Evolutionary conservation across 2,329 filamentous ascomycete species (phyloP), one percentile per base, ranked within the genome.

Genomic region (Phyllosticta citrichinensis): DNA sequence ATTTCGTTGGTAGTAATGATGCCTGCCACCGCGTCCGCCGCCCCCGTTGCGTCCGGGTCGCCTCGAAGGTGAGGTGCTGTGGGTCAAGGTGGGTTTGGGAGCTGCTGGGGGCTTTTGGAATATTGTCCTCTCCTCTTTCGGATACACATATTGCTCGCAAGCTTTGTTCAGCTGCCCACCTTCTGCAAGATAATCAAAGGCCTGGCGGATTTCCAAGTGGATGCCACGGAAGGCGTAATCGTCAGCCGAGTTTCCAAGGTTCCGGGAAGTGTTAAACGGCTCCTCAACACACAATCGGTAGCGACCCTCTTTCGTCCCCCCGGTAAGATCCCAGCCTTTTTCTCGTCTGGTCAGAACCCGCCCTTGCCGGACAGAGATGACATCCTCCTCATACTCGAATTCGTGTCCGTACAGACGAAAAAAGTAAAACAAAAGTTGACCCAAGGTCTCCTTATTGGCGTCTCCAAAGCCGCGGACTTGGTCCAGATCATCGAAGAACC

Each of bases 321-420:
- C 74, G 54, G 68, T 80, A 57, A 88, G 80, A 69, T 92, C 85
- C 94, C 94, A 97, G 25, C 87, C 87, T 78, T 97, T 97, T 62
- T 91, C 90, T 64, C 84, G 81, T 72, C 96, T 93, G 9, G 87
- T 86, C 61, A 96, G 77, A 61, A 92, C 76, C 67, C 83, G 87
- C 11, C 93, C 94, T 67, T 88, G 82, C 22, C 92, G 86, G 56
- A 99, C 87, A 0, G 94, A 97, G 50, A 97, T 79, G 10, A 90
- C 91, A 64, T 85, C 80, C 63, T 87, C 89, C 66, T 92, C 88
- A 70, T 94, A 97, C 70, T 97, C 87, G 64, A 97, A 85, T 72
- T 97, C 92, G 73, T 97, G 87, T 1, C 89, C 93, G 70, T 97
- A 99, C 68, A 93, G 91, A 53, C 91, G 87, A 75, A 97, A 99